Evolutionary conservation across 768 basidiomycete species (phyloP).

Genomic region (Mycena rosella): DNA sequence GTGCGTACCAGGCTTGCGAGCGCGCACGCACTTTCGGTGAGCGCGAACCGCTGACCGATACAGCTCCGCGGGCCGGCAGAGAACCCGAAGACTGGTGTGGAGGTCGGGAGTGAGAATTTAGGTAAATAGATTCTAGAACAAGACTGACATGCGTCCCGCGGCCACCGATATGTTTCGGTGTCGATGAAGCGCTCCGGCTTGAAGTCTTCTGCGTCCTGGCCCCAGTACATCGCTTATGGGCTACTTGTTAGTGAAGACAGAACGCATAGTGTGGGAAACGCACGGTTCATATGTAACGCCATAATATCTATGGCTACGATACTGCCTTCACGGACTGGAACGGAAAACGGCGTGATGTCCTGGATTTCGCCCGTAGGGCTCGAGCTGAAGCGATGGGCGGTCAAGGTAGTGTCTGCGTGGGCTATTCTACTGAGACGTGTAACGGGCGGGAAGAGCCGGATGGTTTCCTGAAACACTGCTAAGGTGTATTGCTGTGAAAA

Average conservation of each 20-base stretch:
- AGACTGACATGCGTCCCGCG: conserved; percentile 61
- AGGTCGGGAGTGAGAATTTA: background rate
- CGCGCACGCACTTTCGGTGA: conserved; percentile 56
- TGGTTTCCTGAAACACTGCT: conserved; percentile 59
- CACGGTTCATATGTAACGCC: conserved; percentile 61
- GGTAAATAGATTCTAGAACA: background rate
- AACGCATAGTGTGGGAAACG: too few relatives aligned
- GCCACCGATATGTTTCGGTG: conserved; percentile 63
- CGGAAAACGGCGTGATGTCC: conserved; percentile 38
- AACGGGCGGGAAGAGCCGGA: conserved; percentile 58
- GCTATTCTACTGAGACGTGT: conserved; percentile 52
- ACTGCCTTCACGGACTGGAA: conserved; percentile 56
- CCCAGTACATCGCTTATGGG: conserved; percentile 62
- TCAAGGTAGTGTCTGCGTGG: conserved; percentile 49
- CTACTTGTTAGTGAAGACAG: background rate
- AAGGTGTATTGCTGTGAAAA: conserved; percentile 46
- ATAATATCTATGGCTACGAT: conserved; percentile 55
- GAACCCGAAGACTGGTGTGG: conserved; percentile 55
- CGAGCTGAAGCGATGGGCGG: conserved; percentile 49
- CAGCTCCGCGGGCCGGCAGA: conserved; percentile 61
- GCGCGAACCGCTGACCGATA: conserved; percentile 64
- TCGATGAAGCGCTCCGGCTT: conserved; percentile 66
- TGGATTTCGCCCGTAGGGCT: conserved; percentile 40
- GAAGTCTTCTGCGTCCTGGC: conserved; percentile 57
- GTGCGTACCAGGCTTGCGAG: conserved; percentile 58